Evolutionary conservation across 345 rosid species (phyloP).

Genomic region (Raphanus sativus): DNA sequence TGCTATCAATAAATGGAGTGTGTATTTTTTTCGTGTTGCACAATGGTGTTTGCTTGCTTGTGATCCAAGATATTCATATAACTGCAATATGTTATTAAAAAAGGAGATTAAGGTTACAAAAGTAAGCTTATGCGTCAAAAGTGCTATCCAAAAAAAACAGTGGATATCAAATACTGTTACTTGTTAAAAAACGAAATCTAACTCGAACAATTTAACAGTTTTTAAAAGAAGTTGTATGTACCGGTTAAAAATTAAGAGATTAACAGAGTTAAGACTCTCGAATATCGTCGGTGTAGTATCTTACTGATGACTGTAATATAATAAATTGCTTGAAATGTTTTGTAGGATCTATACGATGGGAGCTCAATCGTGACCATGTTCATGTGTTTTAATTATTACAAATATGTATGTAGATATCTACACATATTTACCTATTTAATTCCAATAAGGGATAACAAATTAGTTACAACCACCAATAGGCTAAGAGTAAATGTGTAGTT

Average conservation of each 20-base stretch:
- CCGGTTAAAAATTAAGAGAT: not conserved
- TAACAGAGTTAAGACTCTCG: not conserved
- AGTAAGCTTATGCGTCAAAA: slow-evolving; percentile 8
- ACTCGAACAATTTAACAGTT: not conserved
- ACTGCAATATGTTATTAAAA: too few relatives aligned
- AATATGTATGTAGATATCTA: not conserved
- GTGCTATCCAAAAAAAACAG: not conserved
- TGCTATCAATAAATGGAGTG: slow-evolving; percentile 19
- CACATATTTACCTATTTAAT: not conserved
- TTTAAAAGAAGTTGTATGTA: not conserved
- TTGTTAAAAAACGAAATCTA: too few relatives aligned
- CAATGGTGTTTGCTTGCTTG: slow-evolving; percentile 7
- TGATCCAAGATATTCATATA: slow-evolving; percentile 4
- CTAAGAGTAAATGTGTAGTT: not conserved
- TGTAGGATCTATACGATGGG: not conserved
- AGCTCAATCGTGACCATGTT: not conserved
- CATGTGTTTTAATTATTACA: not conserved
- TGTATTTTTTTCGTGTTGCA: not conserved
- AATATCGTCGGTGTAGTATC: slow-evolving; percentile 6
- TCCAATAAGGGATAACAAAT: not conserved
- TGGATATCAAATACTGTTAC: not conserved
- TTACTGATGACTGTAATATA: not conserved
- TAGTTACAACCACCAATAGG: not conserved
- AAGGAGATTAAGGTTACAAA: not conserved
- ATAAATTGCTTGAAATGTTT: not conserved